Percentiles rank a stretch among this genome's conserved stretches.
Conservation (phyloP, 116 monocot species). For the Trichopus zeylanicus region DNA sequence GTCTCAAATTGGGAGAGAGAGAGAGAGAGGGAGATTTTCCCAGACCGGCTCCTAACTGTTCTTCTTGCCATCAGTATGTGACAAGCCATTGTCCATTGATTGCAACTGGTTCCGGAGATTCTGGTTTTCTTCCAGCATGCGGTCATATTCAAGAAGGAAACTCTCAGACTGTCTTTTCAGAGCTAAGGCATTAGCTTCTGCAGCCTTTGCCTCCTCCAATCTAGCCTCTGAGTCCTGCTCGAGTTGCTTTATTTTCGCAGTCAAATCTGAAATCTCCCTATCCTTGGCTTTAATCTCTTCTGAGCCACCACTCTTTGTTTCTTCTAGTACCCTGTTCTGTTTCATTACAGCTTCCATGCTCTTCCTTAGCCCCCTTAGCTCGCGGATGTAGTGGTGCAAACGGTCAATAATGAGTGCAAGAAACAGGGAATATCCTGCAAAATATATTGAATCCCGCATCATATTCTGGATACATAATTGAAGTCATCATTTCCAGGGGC, state of each 20-base stretch:
- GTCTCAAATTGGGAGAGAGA: too few relatives aligned
- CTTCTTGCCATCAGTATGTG: slow-evolving; percentile 44
- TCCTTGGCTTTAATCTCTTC: slow-evolving; percentile 25
- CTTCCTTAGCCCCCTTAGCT: slow-evolving; percentile 29
- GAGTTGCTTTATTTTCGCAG: slow-evolving; percentile 16
- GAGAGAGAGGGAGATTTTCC: too few relatives aligned
- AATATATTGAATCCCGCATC: neutral
- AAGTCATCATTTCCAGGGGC: neutral
- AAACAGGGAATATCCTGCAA: slow-evolving; percentile 44
- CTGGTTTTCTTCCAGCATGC: slow-evolving; percentile 39
- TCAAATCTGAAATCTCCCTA: slow-evolving; percentile 17
- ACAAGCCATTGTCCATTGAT: slow-evolving; percentile 28
- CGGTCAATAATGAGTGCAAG: slow-evolving; percentile 53
- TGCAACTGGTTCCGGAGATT: slow-evolving; percentile 39
- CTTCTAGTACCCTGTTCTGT: slow-evolving; percentile 40
- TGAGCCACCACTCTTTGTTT: slow-evolving; percentile 23
- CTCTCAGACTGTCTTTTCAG: slow-evolving; percentile 48
- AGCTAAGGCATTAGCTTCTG: slow-evolving; percentile 24
- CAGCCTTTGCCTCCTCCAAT: slow-evolving; percentile 25
- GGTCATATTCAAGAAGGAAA: slow-evolving; percentile 34
- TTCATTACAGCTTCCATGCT: slow-evolving; percentile 41
- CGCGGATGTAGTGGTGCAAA: slow-evolving; percentile 46
- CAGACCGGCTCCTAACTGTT: neutral
- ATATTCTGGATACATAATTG: neutral
- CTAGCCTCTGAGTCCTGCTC: slow-evolving; percentile 14